These are phyloP conservation scores for Clarkia xantiana DNA, from an alignment of 345 rosid genomes.

Conservation along the genomic window DNA sequence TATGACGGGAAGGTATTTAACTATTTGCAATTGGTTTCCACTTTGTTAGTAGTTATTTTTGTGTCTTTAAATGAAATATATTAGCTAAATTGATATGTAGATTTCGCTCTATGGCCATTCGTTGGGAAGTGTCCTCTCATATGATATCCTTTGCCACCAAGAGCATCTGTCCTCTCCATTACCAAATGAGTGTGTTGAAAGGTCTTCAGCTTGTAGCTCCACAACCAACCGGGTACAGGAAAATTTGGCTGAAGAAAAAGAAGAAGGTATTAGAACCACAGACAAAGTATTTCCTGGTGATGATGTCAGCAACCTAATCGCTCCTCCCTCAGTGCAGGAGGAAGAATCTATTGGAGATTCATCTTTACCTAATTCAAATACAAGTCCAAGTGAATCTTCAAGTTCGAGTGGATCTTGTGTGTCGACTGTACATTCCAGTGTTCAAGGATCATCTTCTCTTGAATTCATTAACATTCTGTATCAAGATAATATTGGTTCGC, in stretches of 20 bases:
- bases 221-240: constrained; percentile 8
- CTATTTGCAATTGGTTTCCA: constrained; percentile 1
- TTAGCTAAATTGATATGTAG: constrained; percentile 15
- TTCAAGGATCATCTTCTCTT: constrained; percentile 6
- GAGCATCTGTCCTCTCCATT: constrained; percentile 64
- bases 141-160: constrained; percentile 94
- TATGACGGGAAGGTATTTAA: constrained; percentile 78
- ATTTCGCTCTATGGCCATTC: constrained; percentile 91
- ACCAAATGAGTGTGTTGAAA: constrained; percentile 2
- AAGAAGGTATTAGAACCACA: not conserved
- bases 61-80: not conserved
- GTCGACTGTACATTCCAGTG: no score
- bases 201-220: not conserved
- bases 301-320: constrained; percentile 15
- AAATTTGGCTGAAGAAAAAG: constrained; percentile 4
- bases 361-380: constrained; percentile 8
- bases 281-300: constrained; percentile 11
- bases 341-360: constrained; percentile 16
- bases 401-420: no score
- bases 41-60: not conserved
- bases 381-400: not conserved
- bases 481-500: constrained; percentile 15
- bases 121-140: constrained; percentile 90
- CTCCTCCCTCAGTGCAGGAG: constrained; percentile 13
- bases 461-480: constrained; percentile 12